phyloP scores from a whole-genome alignment of 176 grass and related monocot genomes.

The Saccharum officinarum region DNA sequence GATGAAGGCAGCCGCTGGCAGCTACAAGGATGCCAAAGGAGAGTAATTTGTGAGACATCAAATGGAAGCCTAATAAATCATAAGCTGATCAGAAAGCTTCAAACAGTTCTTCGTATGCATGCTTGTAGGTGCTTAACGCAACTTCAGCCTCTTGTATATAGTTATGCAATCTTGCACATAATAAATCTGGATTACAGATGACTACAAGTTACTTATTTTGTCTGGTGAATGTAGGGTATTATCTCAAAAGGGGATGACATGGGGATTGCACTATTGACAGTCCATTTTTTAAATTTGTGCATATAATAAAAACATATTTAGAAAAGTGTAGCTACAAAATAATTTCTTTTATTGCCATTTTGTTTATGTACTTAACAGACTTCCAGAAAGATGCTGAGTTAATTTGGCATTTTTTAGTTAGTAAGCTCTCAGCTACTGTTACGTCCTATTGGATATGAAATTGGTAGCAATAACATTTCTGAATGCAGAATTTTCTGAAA shows the following conservation, averaged over 20 bases:
- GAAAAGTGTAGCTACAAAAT: background rate
- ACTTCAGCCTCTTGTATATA: background rate
- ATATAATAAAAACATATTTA: background rate
- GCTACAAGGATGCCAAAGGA: background rate
- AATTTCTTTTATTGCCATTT: background rate
- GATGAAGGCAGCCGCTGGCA: background rate
- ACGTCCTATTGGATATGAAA: background rate
- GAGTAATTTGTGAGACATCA: background rate
- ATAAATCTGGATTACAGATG: background rate
- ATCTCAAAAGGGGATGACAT: background rate
- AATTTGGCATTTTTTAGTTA: background rate
- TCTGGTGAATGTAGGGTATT: background rate
- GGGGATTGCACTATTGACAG: background rate
- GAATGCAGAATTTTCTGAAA: background rate
- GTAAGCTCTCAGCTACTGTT: background rate
- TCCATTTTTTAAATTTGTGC: background rate
- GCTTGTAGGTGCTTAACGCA: background rate
- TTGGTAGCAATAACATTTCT: background rate
- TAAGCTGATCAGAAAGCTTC: conserved; percentile 3
- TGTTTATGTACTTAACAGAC: background rate
- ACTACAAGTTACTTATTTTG: background rate
- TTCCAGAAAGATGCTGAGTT: background rate
- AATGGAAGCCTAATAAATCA: conserved; percentile 12
- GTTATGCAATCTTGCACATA: background rate
- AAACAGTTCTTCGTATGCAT: background rate